These are phyloP conservation scores for Fagus crenata DNA, from an alignment of 306 rosid species.

Conservation along the genomic window DNA sequence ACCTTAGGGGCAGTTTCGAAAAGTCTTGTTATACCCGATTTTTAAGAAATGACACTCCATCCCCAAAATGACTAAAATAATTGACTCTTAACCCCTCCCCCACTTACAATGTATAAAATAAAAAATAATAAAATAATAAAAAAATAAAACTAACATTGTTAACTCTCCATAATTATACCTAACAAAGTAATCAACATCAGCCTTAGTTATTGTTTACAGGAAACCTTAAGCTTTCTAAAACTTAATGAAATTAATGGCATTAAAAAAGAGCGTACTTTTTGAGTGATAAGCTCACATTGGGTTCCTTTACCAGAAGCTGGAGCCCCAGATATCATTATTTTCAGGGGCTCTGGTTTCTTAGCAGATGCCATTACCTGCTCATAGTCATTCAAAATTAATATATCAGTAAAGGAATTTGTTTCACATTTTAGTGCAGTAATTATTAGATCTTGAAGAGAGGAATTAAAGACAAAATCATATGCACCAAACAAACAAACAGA, in stretches of 20 bases:
- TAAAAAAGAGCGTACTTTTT: slow-evolving; percentile 42
- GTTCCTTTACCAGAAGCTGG: slow-evolving; percentile 99
- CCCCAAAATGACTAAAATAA: no score
- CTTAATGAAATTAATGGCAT: background rate
- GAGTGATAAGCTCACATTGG: slow-evolving; percentile 77
- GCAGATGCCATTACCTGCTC: slow-evolving; percentile 41
- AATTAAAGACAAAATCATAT: background rate
- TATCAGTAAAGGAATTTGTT: background rate
- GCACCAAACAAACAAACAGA: background rate
- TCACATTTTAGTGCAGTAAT: background rate
- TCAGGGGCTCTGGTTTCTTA: slow-evolving; percentile 51
- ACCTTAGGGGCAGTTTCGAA: no score
- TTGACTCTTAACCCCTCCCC: no score
- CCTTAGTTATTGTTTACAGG: background rate
- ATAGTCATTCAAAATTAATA: background rate
- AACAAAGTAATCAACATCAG: background rate
- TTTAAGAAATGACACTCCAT: no score
- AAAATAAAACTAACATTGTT: no score
- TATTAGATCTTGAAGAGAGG: background rate
- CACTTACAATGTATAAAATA: no score
- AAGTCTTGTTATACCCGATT: no score
- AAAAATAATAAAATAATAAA: no score
- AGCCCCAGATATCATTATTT: slow-evolving; percentile 81
- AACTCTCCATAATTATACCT: background rate
- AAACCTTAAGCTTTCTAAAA: background rate